Evolutionary conservation across 805 yeast genomes (phyloP), one percentile per base, ranked within the genome.

Genomic region (Pichia nanzhaoensis): DNA sequence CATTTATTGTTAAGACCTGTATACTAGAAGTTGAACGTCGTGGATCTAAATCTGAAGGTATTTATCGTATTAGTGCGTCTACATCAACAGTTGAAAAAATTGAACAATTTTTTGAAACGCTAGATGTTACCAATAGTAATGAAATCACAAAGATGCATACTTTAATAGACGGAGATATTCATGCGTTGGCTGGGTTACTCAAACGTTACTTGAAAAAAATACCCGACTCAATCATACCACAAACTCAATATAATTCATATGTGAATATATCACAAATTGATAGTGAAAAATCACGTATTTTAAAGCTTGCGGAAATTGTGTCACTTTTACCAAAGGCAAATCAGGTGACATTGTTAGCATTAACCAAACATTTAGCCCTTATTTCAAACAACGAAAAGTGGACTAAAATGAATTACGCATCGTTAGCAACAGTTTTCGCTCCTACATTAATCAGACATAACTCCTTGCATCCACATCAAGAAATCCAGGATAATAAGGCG

Each of bases 381-480:
- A 82, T 93, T 28, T 76, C 78, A 34, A 61, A 67, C 22, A 69
- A 72, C 58, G 70, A 77, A 37, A 63, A 62, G 12, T 58, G 64
- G 37, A 93, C 90, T 60, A 73, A 90, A 61, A 93, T 93, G 99
- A 85, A 76, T 35, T 69, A 75, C 54, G 80, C 80, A 62, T 89
- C 93, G 56, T 65, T 93, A 43, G 82, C 96, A 0, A 87, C 93
- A 37, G 96, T 91, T 7, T 93, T 93, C 70, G 95, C 96, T 1
- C 98, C 99, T 3, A 88, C 96, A 7, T 66, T 93, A 37, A 82
- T 89, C 0, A 73, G 95, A 39, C 95, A 88, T 55, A 50, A 55
- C 32, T 48, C 56, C 7, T 67, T 73, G 48, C 73, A 79, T 34
- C 90, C 95, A 7, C 88, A 84, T 52, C 75, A 82, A 44, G 99